Evolutionary conservation across 2,329 filamentous ascomycete species (phyloP), one percentile per base, ranked within the genome.

Genomic region (Sporothrix globosa): DNA sequence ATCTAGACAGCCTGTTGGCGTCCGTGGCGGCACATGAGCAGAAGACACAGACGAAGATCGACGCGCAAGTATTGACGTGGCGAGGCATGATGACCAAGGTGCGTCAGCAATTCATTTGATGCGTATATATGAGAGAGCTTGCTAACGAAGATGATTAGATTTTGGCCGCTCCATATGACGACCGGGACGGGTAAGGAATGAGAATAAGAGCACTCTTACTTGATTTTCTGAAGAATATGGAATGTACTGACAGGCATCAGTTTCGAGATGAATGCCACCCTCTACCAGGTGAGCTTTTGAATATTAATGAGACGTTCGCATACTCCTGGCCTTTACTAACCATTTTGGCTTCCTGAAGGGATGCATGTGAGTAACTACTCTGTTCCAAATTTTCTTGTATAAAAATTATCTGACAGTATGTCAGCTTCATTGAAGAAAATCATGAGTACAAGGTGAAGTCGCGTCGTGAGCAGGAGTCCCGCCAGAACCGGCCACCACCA

Each of bases 31-130:
- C 86, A 34, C 84, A 92, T 74, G 96, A 98, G 80, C 84, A 89
- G 78, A 84, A 88, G 74, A 87, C 85, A 0, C 86, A 87, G 2
- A 84, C 87, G 76, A 90, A 86, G 77, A 89, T 90, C 44, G 89
- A 93, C 72, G 90, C 91, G 2, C 89, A 97, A 75, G 79, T 98
- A 60, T 85, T 98, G 67, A 98, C 95, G 1, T 99, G 95, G 95
- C 86, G 96, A 76, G 96, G 96, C 50, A 97, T 98, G 93, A 94
- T 99, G 90, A 98, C 96, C 73, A 99, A 97, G 86, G 93, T 94
- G 78, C 68, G 80, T 52, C 53, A 4, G 6, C 4, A 10, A 41
- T 4, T 4, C 3, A 30, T 13, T 13, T 4, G 13, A 3, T 4
- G 4, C 13, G 7, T 44, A 44, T 3, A 19, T 24, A 2, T 10